Evolutionary conservation across 2,329 filamentous ascomycete species (phyloP), one percentile per base, ranked within the genome.

Genomic region (Coleophoma crateriformis): DNA sequence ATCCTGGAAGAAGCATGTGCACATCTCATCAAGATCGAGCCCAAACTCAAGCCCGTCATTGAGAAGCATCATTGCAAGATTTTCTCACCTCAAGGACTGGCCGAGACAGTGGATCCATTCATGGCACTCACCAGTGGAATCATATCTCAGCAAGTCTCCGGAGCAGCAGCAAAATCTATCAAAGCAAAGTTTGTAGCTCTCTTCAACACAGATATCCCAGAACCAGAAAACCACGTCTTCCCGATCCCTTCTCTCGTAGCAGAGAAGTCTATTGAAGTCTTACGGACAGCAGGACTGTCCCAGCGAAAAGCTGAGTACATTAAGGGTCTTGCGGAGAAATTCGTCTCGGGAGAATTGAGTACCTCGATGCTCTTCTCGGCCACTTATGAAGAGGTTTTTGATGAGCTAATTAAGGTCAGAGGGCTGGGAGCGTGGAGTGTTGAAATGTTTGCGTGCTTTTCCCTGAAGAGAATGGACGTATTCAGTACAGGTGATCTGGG

Each of bases 361-460:
- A 85, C 89, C 11, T 71, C 79, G 54, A 84, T 94, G 76, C 78
- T 97, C 17, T 79, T 88, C 47, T 80, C 82, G 34, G 90, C 89
- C 2, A 79, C 82, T 5, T 94, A 99, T 65, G 91, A 95, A 46
- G 88, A 95, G 58, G 78, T 99, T 7, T 75, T 96, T 55, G 81
- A 87, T 67, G 85, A 80, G 65, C 75, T 99, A 44, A 89, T 87
- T 44, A 88, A 90, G 1, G 90, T 99, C 5, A 78, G 92, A 10
- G 94, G 94, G 0, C 71, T 97, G 45, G 94, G 94, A 0, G 78
- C 77, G 48, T 97, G 94, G 94, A 91, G 85, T 44, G 90, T 95
- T 13, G 91, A 96, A 73, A 97, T 99, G 94, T 99, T 99, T 74
- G 89, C 91, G 45, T 90, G 88, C 68, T 97, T 99, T 68, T 88